Base-by-base conservation (phyloP, 129 eudicot genomes). In the Chrysanthemum seticuspe region DNA sequence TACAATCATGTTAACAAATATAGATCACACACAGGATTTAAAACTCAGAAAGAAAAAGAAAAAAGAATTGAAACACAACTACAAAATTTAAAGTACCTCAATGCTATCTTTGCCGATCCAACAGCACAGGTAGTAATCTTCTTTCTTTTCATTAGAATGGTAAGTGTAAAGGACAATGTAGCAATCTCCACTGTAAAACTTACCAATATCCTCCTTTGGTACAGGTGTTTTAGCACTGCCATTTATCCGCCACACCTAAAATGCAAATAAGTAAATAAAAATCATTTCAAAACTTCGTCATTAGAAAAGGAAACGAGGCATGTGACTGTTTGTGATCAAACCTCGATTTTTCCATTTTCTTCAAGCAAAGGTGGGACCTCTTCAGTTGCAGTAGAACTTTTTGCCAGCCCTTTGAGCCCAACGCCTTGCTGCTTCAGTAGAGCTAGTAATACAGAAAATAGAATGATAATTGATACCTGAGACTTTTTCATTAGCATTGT, bases 381-480 rank as follows among this genome's bases (percentile, higher is more conserved):
- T 68, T 88, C 99, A 25, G 80, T 79, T 15, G 87, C 87, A 67
- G 96, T 94, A 74, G 90, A 81, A 72, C 85, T 70, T 80, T 95
- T 95, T 34, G 83, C 82, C 55, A 83, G 80, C 74, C 91, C 97
- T 79, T 95, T 95, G 67, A 84, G 77, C 45, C 89, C 96, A 73
- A 84, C 89, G 67, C 99, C 99, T 88, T 95, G 99, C 84, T 95
- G 99, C 96, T 95, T 95, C 76, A 95, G 79, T 77, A 95, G 81
- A 69, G 99, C 99, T 95, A 75, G 55, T 72, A 77, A 71, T 45
- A 73, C 23, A 56, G 13, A 70, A 54, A 67, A 72, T 6, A 81
- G 54, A 31, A 72, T 15, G 12, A 59, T 62, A 72, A 67, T 36
- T 59, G 18, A 51, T 49, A 60, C 48, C 62, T 36, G 44, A 13